These are phyloP conservation scores for Cladobotryum protrusum DNA, from an alignment of 2,329 filamentous ascomycete species.

Conservation along the genomic window DNA sequence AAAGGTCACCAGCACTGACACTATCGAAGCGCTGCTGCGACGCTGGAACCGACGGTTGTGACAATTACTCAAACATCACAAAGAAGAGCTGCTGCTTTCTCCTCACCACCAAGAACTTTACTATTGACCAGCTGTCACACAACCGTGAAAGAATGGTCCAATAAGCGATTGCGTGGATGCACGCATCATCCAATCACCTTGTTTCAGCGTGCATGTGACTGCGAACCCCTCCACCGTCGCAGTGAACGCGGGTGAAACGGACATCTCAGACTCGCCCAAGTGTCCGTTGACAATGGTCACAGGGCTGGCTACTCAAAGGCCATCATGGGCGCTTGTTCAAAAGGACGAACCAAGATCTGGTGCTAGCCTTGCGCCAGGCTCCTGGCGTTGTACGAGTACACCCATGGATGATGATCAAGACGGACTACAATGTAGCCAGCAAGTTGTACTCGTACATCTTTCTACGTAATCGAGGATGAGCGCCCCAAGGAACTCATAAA, in stretches of 20 bases:
- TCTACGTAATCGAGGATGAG: too few relatives aligned
- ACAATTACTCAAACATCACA: conserved; percentile 1
- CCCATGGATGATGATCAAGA: neutral
- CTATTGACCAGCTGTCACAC: conserved; percentile 7
- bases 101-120: neutral
- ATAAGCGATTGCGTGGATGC: conserved; percentile 6
- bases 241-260: conserved; percentile 2
- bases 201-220: conserved; percentile 9
- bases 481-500: too few relatives aligned
- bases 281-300: conserved; percentile 5
- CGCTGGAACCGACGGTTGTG: conserved; percentile 8
- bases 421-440: too few relatives aligned
- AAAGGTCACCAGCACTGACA: conserved; percentile 9
- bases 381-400: neutral
- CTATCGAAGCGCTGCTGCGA: conserved; percentile 6
- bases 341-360: neutral
- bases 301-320: conserved; percentile 4
- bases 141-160: neutral
- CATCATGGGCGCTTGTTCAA: neutral
- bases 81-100: neutral
- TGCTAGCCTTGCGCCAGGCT: neutral
- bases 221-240: conserved; percentile 1
- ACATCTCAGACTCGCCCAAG: neutral
- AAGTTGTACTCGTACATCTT: too few relatives aligned
- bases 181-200: conserved; percentile 5